Evolutionary conservation across 2,329 filamentous ascomycete genomes (phyloP).

Genomic region (Hysterium pulicare): DNA sequence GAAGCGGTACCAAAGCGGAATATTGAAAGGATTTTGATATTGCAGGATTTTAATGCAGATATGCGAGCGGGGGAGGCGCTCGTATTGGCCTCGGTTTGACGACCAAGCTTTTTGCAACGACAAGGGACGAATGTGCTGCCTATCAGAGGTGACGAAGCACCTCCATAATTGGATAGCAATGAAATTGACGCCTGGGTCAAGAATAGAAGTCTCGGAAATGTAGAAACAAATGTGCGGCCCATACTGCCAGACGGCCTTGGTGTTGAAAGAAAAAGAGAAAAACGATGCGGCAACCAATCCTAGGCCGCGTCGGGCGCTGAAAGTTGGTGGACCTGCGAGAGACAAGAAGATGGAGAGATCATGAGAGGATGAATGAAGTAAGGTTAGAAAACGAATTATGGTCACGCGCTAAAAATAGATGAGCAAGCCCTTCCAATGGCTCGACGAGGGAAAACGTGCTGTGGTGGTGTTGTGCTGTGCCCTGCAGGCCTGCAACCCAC

Average conservation of each 20-base stretch:
- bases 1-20: background rate
- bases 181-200: background rate
- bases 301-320: background rate
- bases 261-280: background rate
- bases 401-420: too few relatives aligned
- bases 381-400: background rate
- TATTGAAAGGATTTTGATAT: background rate
- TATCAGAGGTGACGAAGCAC: too few relatives aligned
- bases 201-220: background rate
- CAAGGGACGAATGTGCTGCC: background rate
- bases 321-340: background rate
- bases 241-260: background rate
- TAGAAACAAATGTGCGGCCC: background rate
- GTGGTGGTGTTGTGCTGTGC: too few relatives aligned
- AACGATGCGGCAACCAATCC: background rate
- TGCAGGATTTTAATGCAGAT: background rate
- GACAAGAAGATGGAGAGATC: background rate
- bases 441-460: too few relatives aligned
- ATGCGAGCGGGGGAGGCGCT: background rate
- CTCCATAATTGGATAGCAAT: too few relatives aligned
- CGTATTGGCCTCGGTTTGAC: background rate
- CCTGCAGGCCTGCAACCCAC: too few relatives aligned
- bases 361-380: background rate
- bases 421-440: too few relatives aligned
- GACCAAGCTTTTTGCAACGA: background rate